Evolutionary conservation across 495 filamentous ascomycete species (phyloP).

Genomic region (Penicillium malachiteum): DNA sequence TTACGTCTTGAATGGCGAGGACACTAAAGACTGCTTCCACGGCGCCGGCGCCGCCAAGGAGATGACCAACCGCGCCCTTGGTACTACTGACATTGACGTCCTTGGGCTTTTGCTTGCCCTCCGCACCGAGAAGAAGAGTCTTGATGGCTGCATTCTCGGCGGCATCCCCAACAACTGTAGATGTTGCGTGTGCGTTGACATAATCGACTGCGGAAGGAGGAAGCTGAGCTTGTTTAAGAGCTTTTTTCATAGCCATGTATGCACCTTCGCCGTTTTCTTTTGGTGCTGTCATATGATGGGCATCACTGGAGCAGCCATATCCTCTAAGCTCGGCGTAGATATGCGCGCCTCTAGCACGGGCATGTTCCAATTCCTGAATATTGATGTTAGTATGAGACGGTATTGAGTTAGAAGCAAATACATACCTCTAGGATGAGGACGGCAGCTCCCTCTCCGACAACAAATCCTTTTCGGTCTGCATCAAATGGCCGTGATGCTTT

Average conservation of each 20-base stretch:
- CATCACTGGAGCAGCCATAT: conserved; percentile 85
- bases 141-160: conserved; percentile 88
- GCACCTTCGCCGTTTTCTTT: conserved; percentile 78
- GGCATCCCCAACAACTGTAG: conserved; percentile 77
- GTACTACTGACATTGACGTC: conserved; percentile 86
- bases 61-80: conserved; percentile 89
- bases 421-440: conserved; percentile 77
- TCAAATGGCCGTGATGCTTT: conserved; percentile 87
- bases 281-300: conserved; percentile 89
- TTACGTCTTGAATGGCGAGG: conserved; percentile 71
- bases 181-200: conserved; percentile 93
- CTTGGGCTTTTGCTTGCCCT: conserved; percentile 57
- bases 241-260: conserved; percentile 77
- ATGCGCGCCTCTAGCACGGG: conserved; percentile 68
- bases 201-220: conserved; percentile 76
- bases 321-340: conserved; percentile 91
- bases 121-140: conserved; percentile 68
- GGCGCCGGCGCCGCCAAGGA: conserved; percentile 86
- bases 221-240: conserved; percentile 70
- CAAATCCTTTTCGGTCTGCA: conserved; percentile 76
- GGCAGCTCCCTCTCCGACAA: conserved; percentile 89
- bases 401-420: not conserved
- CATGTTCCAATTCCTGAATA: conserved; percentile 75
- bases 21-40: conserved; percentile 85
- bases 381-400: conserved; percentile 1